Base-by-base conservation (phyloP, 2,329 filamentous ascomycete species). In the Alternaria arborescens region DNA sequence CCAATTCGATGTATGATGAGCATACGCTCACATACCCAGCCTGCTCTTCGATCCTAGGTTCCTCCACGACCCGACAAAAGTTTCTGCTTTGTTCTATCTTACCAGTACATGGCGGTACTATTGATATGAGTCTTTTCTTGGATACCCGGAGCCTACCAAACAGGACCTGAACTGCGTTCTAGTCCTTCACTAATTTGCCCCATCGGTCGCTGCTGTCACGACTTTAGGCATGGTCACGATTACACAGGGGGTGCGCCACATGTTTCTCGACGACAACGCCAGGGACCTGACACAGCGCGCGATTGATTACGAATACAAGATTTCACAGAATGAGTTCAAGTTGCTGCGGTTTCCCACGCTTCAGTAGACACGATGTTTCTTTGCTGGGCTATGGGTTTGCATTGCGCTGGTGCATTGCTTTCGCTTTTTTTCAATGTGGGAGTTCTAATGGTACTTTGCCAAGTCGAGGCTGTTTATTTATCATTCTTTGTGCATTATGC, bases 1-100 rank as follows among this genome's bases (percentile, higher is more conserved):
- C 58, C 74, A 77, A 51, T 77, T 78, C 60, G 76, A 78, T 60
- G 75, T 77, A 52, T 78, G 72, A 71, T 66, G 58, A 65, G 60
- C 44, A 10, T 44, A 44, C 18, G 51, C 20, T 57, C 43, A 50
- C 41, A 58, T 42, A 41, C 46, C 44, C 53, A n/a, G 24, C 46
- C 46, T 43, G 30, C 40, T 59, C 43, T 60, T 60, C 57, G 44
- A 38, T 36, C 28, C 36, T 55, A 46, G 38, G 55, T 53, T 59
- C 43, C 59, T 55, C 58, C 57, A 55, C 47, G 55, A 68, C 64
- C 55, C 61, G 60, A 64, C 58, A 75, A 76, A 77, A 77, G 72
- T 74, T 66, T 66, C 64, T 70, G 67, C 65, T 71, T 60, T 48
- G 64, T 59, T 66, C 50, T 55, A 61, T 38, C 52, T 62, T 53